phyloP scores from a whole-genome alignment of 352 stramenopile species.

The Pythium aquatile region DNA sequence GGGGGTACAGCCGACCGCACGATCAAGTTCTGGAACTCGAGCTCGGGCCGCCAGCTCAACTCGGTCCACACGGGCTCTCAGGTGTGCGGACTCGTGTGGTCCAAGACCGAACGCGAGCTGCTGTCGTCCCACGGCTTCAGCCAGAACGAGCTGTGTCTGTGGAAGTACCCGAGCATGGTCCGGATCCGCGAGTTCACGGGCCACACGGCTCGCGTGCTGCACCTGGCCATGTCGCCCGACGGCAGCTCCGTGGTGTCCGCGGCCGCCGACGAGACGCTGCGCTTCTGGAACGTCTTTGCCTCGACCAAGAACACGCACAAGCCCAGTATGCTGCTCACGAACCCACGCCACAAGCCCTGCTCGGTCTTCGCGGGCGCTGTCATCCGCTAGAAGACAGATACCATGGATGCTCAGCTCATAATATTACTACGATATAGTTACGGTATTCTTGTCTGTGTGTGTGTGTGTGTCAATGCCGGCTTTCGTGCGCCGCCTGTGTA shows the following conservation, averaged over 20 bases:
- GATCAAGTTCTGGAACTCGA: slow-evolving; percentile 97
- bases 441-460: slow-evolving; percentile 1
- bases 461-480: background rate
- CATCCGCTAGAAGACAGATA: slow-evolving; percentile 15
- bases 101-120: slow-evolving; percentile 84
- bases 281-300: slow-evolving; percentile 95
- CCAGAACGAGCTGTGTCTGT: slow-evolving; percentile 94
- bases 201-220: slow-evolving; percentile 92
- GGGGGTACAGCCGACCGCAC: slow-evolving; percentile 94
- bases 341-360: slow-evolving; percentile 1
- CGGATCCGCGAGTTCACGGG: slow-evolving; percentile 93
- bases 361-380: slow-evolving; percentile 18
- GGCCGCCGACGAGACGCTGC: slow-evolving; percentile 94
- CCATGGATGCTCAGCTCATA: slow-evolving; percentile 19
- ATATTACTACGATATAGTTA: slow-evolving; percentile 24
- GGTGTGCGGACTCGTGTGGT: slow-evolving; percentile 93
- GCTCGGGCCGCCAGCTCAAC: slow-evolving; percentile 82
- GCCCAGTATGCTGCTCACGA: slow-evolving; percentile 10
- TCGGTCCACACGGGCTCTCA: slow-evolving; percentile 95
- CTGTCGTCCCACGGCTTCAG: slow-evolving; percentile 95
- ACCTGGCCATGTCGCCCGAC: slow-evolving; percentile 92
- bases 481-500: background rate
- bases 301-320: slow-evolving; percentile 18
- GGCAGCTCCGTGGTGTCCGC: slow-evolving; percentile 91
- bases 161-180: slow-evolving; percentile 94